Evolutionary conservation across 768 basidiomycete species (phyloP).

Genomic region (Mycena indigotica): DNA sequence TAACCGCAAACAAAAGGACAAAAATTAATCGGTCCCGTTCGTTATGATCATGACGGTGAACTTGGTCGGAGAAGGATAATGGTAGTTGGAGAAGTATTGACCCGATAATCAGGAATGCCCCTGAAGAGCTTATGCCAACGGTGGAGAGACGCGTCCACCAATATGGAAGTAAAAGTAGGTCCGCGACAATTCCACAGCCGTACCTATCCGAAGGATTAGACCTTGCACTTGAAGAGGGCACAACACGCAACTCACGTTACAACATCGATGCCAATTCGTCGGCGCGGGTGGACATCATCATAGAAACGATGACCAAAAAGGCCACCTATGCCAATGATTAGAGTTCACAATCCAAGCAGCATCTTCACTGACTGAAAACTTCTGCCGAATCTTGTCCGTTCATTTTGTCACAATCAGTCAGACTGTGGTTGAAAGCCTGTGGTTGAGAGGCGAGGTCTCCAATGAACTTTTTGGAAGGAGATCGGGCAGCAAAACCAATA

Average conservation of each 20-base stretch:
- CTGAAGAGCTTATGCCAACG: constrained; percentile 31
- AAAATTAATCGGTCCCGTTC: background rate
- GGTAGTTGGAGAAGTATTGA: constrained; percentile 23
- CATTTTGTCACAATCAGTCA: constrained; percentile 25
- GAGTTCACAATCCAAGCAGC: background rate
- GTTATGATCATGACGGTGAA: background rate
- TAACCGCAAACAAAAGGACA: too few species aligned
- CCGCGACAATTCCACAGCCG: constrained; percentile 7
- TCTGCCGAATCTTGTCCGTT: constrained; percentile 28
- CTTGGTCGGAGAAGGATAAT: background rate
- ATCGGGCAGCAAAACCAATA: constrained; percentile 31
- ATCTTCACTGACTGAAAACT: constrained; percentile 30
- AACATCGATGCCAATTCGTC: constrained; percentile 18
- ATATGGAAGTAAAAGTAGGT: constrained; percentile 29
- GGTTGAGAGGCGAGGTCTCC: constrained; percentile 19
- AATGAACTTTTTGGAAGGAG: constrained; percentile 26
- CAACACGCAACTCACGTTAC: constrained; percentile 20
- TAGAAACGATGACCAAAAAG: constrained; percentile 30
- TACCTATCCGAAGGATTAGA: constrained; percentile 12
- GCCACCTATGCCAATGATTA: constrained; percentile 28
- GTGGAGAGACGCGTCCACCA: constrained; percentile 39
- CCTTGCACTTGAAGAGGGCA: background rate
- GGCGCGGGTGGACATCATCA: constrained; percentile 34
- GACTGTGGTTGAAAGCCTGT: constrained; percentile 18
- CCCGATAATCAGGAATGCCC: constrained; percentile 5